Evolutionary conservation across 108 stramenopile genomes (phyloP), one percentile per base, ranked within the genome.

Genomic region (Nitzschia sp.): DNA sequence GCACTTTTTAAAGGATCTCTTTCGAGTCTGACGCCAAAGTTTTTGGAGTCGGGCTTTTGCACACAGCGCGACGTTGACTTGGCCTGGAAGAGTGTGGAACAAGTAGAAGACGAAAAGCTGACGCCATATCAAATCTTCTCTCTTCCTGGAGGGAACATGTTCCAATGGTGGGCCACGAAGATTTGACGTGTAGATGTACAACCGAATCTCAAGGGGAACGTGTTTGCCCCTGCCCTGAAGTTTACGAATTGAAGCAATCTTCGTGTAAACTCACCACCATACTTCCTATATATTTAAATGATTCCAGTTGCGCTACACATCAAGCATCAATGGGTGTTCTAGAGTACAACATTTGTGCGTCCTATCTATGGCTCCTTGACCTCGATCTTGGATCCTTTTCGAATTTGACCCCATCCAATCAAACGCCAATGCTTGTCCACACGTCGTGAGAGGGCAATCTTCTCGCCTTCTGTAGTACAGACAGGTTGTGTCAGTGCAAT

Each of bases 371-470:
- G 64, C 31, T 88, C 85, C 34, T 86, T 82, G 31, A 95, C 78
- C 62, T 93, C 87, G 70, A 95, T 88, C 81, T 80, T 85, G 62
- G 75, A 78, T 26, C 95, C 95, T 76, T 85, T 94, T 66, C 93
- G 88, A 68, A 96, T 96, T 67, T 93, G 86, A 51, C 95, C 95
- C 95, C 97, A 95, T 42, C 92, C 96, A 80, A 94, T 98, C 63
- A 99, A 82, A 47, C 99, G 86, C 97, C 97, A 99, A 80, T 99
- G 98, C 88, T 99, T 99, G 60, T 99, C 99, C n/a, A 99, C 97
- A 64, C 98, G 91, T 59, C 99, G 90, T 38, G 87, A 90, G 26
- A 99, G 85, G 3, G 99, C 99, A 84, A 99, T 98, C 97, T 99
- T 99, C 76, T 99, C 99, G 17, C 98, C 97, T 81, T 98, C 97